These are phyloP conservation scores for Neocucurbitaria cava DNA, from an alignment of 2,329 filamentous ascomycete species.

Conservation along the genomic window DNA sequence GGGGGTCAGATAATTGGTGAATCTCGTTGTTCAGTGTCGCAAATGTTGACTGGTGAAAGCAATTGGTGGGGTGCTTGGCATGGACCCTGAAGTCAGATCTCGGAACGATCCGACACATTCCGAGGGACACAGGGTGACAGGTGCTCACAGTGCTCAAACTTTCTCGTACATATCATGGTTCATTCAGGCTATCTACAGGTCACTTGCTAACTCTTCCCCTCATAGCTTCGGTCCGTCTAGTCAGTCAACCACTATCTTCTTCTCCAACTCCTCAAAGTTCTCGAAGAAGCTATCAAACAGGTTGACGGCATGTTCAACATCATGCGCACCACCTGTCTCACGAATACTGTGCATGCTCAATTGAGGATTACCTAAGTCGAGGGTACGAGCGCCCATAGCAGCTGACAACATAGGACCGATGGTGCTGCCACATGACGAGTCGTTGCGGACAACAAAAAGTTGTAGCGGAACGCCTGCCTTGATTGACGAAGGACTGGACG, in stretches of 20 bases:
- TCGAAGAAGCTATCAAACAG: constrained; percentile 89
- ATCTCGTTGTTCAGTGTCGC: background rate
- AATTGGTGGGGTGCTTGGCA: constrained; percentile 40
- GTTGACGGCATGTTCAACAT: constrained; percentile 84
- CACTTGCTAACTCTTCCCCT: background rate
- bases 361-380: constrained; percentile 94
- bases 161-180: background rate
- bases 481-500: constrained; percentile 49
- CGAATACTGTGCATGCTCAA: constrained; percentile 97
- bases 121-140: background rate
- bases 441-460: constrained; percentile 95
- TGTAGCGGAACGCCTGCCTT: constrained; percentile 82
- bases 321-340: constrained; percentile 86
- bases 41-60: background rate
- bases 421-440: constrained; percentile 91
- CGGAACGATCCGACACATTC: constrained; percentile 13
- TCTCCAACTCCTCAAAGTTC: constrained; percentile 81
- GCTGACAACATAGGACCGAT: constrained; percentile 97
- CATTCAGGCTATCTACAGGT: constrained; percentile 1
- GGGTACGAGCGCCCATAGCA: constrained; percentile 81
- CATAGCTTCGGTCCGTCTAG: constrained; percentile 36
- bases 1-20: background rate
- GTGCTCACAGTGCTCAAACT: background rate
- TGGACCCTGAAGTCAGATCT: constrained; percentile 18
- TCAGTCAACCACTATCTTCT: constrained; percentile 83